Conservation (phyloP, 495 filamentous ascomycete species). For the Neurospora discreta region DNA sequence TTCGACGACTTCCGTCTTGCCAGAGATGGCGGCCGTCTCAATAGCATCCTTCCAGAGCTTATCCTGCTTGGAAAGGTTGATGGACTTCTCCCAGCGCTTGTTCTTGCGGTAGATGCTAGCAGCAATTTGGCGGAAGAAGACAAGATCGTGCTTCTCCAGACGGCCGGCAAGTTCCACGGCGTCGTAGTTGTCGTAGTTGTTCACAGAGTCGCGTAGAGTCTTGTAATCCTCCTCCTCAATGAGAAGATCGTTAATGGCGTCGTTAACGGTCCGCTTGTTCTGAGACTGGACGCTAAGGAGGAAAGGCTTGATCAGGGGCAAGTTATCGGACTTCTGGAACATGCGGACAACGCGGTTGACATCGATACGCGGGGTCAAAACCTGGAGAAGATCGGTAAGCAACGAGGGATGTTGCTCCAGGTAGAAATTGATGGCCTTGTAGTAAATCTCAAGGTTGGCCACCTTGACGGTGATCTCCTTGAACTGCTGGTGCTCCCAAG, state of each 20-base stretch:
- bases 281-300: constrained; percentile 90
- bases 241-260: constrained; percentile 94
- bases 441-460: constrained; percentile 97
- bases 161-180: constrained; percentile 88
- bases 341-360: constrained; percentile 97
- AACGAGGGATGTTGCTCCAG: constrained; percentile 92
- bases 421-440: constrained; percentile 96
- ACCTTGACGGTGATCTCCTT: constrained; percentile 99
- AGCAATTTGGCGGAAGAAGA: constrained; percentile 99
- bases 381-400: constrained; percentile 89
- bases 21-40: constrained; percentile 93
- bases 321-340: constrained; percentile 97
- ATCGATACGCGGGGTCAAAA: constrained; percentile 83
- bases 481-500: constrained; percentile 99
- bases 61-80: constrained; percentile 95
- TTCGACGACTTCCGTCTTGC: constrained; percentile 84
- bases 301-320: constrained; percentile 98
- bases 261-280: constrained; percentile 97
- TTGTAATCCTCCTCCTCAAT: constrained; percentile 99
- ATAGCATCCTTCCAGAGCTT: constrained; percentile 99
- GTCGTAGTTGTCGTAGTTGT: constrained; percentile 99
- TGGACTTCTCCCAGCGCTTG: constrained; percentile 99
- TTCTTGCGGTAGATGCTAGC: constrained; percentile 99
- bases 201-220: constrained; percentile 91
- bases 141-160: constrained; percentile 88